Conservation (phyloP, 352 stramenopile species). For the Globisporangium apiculatum region DNA sequence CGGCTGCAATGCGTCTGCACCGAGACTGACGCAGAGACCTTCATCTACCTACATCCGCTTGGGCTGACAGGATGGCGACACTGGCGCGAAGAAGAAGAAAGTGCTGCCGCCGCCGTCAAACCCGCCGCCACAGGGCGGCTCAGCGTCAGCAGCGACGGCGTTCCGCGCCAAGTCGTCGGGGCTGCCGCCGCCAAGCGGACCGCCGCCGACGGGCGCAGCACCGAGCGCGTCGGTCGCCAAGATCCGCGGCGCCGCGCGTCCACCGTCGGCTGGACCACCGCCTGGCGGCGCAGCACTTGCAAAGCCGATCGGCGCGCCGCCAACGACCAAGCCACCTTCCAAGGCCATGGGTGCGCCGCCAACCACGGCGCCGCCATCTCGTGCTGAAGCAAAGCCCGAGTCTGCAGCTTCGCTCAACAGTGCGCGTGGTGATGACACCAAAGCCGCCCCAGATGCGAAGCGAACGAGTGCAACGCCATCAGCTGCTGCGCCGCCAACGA, state of each 20-base stretch:
- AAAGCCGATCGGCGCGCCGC: conserved; percentile 18
- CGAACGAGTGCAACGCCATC: not conserved
- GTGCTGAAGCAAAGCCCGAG: conserved; percentile 22
- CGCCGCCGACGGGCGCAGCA: conserved; percentile 31
- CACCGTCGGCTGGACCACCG: conserved; percentile 29
- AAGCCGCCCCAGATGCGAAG: conserved; percentile 7
- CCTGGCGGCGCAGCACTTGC: conserved; percentile 18
- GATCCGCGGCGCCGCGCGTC: conserved; percentile 52
- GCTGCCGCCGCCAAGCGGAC: conserved; percentile 51
- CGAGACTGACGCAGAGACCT: not conserved
- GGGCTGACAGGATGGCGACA: conserved; percentile 9
- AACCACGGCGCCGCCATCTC: conserved; percentile 2
- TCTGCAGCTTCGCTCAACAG: not conserved
- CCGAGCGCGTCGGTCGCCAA: conserved; percentile 67
- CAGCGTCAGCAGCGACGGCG: conserved; percentile 44
- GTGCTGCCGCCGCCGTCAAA: conserved; percentile 57
- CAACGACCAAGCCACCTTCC: conserved; percentile 6
- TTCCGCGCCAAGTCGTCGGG: conserved; percentile 55
- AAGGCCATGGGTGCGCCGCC: conserved; percentile 1
- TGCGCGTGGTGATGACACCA: not conserved
- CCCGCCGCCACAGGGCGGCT: conserved; percentile 44
- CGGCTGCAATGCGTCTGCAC: too few relatives aligned
- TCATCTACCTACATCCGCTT: not conserved
- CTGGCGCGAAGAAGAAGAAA: conserved; percentile 54
- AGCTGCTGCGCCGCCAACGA: not conserved